phyloP scores from a whole-genome alignment of 371 early-diverging fungal genomes.

The Mortierella sp. region DNA sequence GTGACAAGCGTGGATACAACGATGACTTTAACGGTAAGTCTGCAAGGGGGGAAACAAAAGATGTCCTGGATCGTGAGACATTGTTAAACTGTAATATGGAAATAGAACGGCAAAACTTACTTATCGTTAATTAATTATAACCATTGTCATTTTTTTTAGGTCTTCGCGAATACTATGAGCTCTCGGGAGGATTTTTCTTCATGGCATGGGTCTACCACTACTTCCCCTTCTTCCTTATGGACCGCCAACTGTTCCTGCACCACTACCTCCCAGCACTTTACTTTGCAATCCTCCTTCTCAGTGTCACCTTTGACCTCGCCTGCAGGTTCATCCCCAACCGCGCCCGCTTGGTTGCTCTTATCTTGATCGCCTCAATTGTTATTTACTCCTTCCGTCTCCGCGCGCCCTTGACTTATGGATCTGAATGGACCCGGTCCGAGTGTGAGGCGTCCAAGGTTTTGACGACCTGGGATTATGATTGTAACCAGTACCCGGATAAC shows the following conservation, averaged over 20 bases:
- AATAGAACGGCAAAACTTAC: background rate
- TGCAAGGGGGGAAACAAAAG: too few species aligned
- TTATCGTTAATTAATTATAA: background rate
- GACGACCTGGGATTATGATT: constrained; percentile 42
- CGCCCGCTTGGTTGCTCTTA: constrained; percentile 61
- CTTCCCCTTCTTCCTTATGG: constrained; percentile 94
- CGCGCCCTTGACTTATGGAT: constrained; percentile 87
- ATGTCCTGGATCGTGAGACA: background rate
- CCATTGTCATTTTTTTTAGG: constrained; percentile 39
- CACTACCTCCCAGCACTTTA: constrained; percentile 94
- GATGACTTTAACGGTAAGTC: constrained; percentile 66
- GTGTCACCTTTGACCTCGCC: constrained; percentile 78
- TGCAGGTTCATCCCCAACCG: constrained; percentile 64
- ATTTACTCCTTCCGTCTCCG: constrained; percentile 68
- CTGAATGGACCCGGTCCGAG: constrained; percentile 27
- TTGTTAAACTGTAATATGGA: background rate
- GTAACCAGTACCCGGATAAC: constrained; percentile 24
- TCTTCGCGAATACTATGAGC: constrained; percentile 63
- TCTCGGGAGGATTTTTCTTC: constrained; percentile 83
- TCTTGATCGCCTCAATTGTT: constrained; percentile 59
- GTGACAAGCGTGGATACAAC: constrained; percentile 77
- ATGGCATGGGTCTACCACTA: constrained; percentile 90
- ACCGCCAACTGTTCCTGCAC: constrained; percentile 93
- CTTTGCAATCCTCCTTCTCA: constrained; percentile 81
- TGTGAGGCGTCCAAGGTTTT: constrained; percentile 35